Evolutionary conservation across 768 basidiomycete genomes (phyloP), one percentile per base, ranked within the genome.

Genomic region (Leccinum obscurum): DNA sequence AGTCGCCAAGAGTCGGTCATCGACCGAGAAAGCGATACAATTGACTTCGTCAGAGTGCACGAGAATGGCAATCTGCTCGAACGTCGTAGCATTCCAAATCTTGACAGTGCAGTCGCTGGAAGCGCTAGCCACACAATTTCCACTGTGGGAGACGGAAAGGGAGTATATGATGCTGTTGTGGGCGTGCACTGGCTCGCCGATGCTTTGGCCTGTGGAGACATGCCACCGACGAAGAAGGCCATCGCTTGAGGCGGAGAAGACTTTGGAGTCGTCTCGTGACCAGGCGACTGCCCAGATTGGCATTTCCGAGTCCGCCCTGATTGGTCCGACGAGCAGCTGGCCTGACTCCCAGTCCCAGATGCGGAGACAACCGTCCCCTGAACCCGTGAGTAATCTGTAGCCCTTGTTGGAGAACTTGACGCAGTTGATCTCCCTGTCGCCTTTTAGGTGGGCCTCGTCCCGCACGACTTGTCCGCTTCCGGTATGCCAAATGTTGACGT

Each of bases 1-100:
- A 7, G 72, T 74, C 20, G 74, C 72, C n/a, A 73, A 53, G 55
- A 64, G 65, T 58, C 70, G 58, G 55, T 68, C 69, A 62, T 76
- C 72, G 52, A 55, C 28, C 3, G 72, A 73, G 61, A 75, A 75
- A 50, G 72, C 39, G 54, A 70, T 50, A 24, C 66, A 75, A 20
- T 68, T 68, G 51, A 75, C 72, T 37, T 70, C 70, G 26, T 72
- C 55, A 6, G 64, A 64, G 50, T 70, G 70, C 30, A 34, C 51
- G 28, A 70, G 54, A 41, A 54, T 59, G 22, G 70, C 70, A 57
- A 70, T 55, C 49, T 66, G 66, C 35, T 70, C 66, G 17, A 70
- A 62, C 10, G 68, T 73, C 4, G 55, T 64, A 52, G 69, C 49
- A 7, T 71, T 71, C 70, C 70, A 71, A 66, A 71, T 64, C 32